A percentile compares a stretch with the other conserved stretches of the same genome.
Conservation (phyloP, 2,329 filamentous ascomycete species). For the Hypoxylon sp. region DNA sequence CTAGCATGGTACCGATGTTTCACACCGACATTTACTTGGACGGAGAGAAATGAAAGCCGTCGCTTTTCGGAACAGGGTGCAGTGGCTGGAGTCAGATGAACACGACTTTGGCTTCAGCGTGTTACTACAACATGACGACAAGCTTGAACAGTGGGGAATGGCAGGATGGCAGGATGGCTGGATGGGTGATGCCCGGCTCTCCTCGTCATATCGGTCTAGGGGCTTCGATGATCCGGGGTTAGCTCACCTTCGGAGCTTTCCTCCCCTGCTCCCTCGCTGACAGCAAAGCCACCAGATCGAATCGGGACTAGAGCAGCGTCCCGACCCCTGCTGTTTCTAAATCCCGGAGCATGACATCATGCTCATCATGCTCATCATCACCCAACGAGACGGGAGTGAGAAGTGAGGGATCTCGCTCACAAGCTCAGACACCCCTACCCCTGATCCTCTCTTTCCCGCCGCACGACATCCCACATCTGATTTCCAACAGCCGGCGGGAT, state of each 20-base stretch:
- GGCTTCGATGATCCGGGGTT: constrained; percentile 1
- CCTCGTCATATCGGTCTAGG: constrained; percentile 25
- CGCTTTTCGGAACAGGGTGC: constrained; percentile 5
- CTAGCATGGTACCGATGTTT: neutral
- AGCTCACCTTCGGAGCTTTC: neutral
- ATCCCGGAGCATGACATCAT: constrained; percentile 35
- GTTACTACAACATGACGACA: constrained; percentile 29
- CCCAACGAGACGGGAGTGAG: neutral
- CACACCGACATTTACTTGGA: constrained; percentile 19
- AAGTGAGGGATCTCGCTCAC: neutral
- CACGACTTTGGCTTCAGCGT: constrained; percentile 4
- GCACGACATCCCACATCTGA: neutral
- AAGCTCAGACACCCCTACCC: no score
- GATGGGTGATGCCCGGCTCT: neutral
- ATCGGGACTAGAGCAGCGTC: neutral
- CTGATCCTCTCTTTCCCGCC: constrained; percentile 21
- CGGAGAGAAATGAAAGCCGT: neutral
- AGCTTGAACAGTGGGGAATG: neutral
- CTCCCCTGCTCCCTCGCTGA: neutral
- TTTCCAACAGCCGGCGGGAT: constrained; percentile 6
- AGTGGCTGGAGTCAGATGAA: constrained; percentile 6
- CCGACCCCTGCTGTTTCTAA: neutral
- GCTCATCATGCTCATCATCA: neutral
- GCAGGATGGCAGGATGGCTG: neutral
- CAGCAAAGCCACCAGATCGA: constrained; percentile 1